These are phyloP conservation scores for Nemania sp. DNA, from an alignment of 2,329 filamentous ascomycete species.

Conservation along the genomic window DNA sequence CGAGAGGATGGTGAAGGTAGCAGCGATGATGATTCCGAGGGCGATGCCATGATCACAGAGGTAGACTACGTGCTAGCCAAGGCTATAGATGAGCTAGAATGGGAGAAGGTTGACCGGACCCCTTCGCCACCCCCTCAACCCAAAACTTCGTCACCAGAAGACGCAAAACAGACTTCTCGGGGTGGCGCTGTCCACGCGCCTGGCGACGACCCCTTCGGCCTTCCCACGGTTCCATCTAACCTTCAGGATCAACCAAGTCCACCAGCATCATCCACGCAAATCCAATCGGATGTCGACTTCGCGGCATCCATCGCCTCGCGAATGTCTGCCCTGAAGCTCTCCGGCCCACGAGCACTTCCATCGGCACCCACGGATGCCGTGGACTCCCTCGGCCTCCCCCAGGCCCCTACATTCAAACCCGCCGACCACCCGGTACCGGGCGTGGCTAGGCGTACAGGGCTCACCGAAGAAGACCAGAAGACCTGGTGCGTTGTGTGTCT, in stretches of 20 bases:
- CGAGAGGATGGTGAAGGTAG: neutral
- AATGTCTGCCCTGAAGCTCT: constrained; percentile 55
- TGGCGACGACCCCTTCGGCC: constrained; percentile 39
- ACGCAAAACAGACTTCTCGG: constrained; percentile 10
- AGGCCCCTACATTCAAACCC: constrained; percentile 56
- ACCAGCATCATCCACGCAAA: constrained; percentile 9
- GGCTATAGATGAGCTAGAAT: constrained; percentile 52
- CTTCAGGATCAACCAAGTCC: constrained; percentile 44
- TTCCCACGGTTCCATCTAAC: constrained; percentile 53
- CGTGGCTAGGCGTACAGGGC: constrained; percentile 48
- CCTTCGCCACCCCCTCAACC: constrained; percentile 20
- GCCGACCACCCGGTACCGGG: constrained; percentile 47
- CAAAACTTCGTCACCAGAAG: neutral
- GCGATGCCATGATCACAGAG: constrained; percentile 52
- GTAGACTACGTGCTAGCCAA: constrained; percentile 51
- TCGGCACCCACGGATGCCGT: constrained; percentile 40
- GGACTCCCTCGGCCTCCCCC: constrained; percentile 50
- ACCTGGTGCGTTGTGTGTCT: constrained; percentile 84
- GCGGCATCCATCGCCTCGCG: constrained; percentile 55
- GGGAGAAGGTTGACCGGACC: constrained; percentile 36
- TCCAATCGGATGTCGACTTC: constrained; percentile 42
- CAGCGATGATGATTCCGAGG: constrained; percentile 50
- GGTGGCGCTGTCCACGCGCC: neutral
- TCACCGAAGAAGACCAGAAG: constrained; percentile 72
- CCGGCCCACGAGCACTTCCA: constrained; percentile 29